Percentiles rank a stretch among this genome's conserved stretches.
phyloP scores from a whole-genome alignment of 495 filamentous ascomycete genomes.

The Penicillium lividum region DNA sequence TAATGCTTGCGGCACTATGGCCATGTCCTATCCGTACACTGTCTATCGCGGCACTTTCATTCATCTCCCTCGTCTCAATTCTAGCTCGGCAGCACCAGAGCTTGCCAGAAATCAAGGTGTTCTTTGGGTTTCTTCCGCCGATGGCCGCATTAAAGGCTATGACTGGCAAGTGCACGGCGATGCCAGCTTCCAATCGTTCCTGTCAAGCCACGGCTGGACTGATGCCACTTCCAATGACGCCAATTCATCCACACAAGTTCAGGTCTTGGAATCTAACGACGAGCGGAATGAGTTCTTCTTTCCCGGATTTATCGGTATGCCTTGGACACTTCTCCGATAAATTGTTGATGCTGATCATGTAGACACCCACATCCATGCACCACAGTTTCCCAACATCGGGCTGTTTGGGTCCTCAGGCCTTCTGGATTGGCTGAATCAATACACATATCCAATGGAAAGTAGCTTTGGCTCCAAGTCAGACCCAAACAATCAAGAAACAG shows the following conservation, averaged over 20 bases:
- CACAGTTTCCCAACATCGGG: slow-evolving; percentile 89
- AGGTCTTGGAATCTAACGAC: slow-evolving; percentile 34
- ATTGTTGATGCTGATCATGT: slow-evolving; percentile 5
- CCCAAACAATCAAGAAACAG: slow-evolving; percentile 16
- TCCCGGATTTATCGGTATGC: slow-evolving; percentile 83
- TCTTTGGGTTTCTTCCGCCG: slow-evolving; percentile 61
- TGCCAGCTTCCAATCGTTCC: slow-evolving; percentile 40
- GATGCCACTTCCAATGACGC: slow-evolving; percentile 10
- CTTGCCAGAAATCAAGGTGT: slow-evolving; percentile 53
- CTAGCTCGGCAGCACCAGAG: slow-evolving; percentile 19
- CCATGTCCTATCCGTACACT: slow-evolving; percentile 24
- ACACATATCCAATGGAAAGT: slow-evolving; percentile 93
- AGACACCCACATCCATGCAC: slow-evolving; percentile 95
- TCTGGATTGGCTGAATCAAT: slow-evolving; percentile 86
- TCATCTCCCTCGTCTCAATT: slow-evolving; percentile 35
- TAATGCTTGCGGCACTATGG: slow-evolving; percentile 17
- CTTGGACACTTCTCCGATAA: not conserved
- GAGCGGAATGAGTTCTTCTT: slow-evolving; percentile 73
- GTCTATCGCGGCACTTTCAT: slow-evolving; percentile 53
- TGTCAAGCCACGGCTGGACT: slow-evolving; percentile 48
- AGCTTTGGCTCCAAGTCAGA: slow-evolving; percentile 51
- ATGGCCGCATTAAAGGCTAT: slow-evolving; percentile 59
- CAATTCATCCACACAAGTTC: slow-evolving; percentile 14
- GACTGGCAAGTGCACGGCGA: slow-evolving; percentile 38
- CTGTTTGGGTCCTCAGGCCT: slow-evolving; percentile 89